Conservation (phyloP, 768 basidiomycete species). For the Boletus edulis region DNA sequence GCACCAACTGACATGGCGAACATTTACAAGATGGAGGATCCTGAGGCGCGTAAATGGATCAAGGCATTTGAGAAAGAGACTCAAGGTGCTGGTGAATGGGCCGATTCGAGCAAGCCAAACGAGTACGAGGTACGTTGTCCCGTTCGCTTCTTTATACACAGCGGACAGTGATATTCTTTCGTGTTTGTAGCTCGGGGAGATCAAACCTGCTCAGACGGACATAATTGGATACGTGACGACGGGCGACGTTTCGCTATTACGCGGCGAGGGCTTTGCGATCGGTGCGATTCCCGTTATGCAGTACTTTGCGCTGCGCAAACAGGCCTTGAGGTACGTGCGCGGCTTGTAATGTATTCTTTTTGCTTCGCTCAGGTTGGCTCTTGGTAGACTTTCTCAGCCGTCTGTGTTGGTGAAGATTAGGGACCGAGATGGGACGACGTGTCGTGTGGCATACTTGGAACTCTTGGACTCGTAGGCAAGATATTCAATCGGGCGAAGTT, state of each 20-base stretch:
- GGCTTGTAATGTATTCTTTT: not conserved
- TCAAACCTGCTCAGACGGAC: constrained; percentile 37
- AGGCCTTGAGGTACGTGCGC: constrained; percentile 38
- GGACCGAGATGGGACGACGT: constrained; percentile 53
- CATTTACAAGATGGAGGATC: constrained; percentile 63
- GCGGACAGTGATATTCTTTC: not conserved
- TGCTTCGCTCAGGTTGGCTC: not conserved
- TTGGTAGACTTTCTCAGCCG: constrained; percentile 22
- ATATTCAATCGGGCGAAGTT: not conserved
- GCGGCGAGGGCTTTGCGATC: constrained; percentile 75
- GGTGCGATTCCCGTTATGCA: constrained; percentile 63
- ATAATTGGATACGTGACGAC: constrained; percentile 84
- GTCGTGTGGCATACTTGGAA: constrained; percentile 49
- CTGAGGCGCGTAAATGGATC: constrained; percentile 49
- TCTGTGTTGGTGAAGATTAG: constrained; percentile 61
- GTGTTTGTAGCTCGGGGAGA: constrained; percentile 42
- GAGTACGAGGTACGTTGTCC: constrained; percentile 28
- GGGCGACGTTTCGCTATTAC: constrained; percentile 76
- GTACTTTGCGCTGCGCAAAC: constrained; percentile 51
- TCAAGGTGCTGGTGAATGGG: constrained; percentile 10
- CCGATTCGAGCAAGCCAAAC: constrained; percentile 17
- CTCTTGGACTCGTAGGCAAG: constrained; percentile 27
- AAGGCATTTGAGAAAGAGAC: constrained; percentile 28
- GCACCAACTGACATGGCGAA: constrained; percentile 71
- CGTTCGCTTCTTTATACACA: not conserved